Percentiles rank a stretch among this genome's conserved stretches.
phyloP scores from a whole-genome alignment of 2,329 filamentous ascomycete species.

The Alternaria brassicae region DNA sequence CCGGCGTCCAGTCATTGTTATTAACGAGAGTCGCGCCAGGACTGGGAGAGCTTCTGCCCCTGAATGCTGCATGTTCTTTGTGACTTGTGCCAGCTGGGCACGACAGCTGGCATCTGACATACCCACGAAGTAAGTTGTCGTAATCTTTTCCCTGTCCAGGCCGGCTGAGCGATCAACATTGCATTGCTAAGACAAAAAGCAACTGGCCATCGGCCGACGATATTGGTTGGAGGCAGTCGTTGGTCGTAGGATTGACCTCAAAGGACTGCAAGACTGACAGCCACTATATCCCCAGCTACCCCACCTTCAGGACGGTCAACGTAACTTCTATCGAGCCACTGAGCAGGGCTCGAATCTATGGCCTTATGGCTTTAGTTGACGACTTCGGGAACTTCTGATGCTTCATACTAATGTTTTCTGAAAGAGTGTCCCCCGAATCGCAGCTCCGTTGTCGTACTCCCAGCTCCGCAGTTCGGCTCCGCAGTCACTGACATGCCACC shows the following conservation, averaged over 20 bases:
- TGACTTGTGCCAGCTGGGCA: slow-evolving; percentile 46
- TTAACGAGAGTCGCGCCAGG: slow-evolving; percentile 5
- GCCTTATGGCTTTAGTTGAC: background rate
- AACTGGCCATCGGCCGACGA: slow-evolving; percentile 16
- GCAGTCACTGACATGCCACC: slow-evolving; percentile 5
- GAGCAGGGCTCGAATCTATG: background rate
- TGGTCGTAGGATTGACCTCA: background rate
- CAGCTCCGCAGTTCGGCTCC: background rate
- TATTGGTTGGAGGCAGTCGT: background rate
- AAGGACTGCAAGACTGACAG: background rate
- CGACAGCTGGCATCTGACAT: slow-evolving; percentile 33
- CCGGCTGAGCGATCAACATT: slow-evolving; percentile 16
- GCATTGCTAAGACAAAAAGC: slow-evolving; percentile 18
- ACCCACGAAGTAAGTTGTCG: slow-evolving; percentile 32
- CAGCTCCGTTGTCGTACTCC: background rate
- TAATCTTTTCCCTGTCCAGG: slow-evolving; percentile 24
- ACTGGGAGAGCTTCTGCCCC: slow-evolving; percentile 25
- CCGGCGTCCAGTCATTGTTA: slow-evolving; percentile 24
- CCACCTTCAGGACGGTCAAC: background rate
- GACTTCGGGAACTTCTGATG: background rate
- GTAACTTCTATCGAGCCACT: background rate
- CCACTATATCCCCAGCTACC: slow-evolving; percentile 1
- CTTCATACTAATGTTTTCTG: background rate
- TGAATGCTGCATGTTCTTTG: slow-evolving; percentile 41
- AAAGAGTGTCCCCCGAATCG: background rate